Evolutionary conservation across 176 grass and related monocot species (phyloP).

Genomic region (Lolium rigidum): DNA sequence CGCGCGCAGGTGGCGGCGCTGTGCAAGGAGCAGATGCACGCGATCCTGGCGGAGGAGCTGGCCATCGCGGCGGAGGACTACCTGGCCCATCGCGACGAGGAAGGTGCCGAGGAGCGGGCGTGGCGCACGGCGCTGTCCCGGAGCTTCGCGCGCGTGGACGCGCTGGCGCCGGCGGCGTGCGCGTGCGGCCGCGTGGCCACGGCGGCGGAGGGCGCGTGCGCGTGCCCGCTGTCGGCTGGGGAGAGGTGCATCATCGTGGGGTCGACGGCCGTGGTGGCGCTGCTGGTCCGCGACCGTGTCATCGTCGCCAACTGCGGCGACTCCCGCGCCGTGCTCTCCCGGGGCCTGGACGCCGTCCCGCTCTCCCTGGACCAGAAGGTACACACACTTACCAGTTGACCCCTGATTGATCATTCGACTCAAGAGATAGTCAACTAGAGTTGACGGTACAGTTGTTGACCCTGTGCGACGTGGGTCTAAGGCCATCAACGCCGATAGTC

Average conservation of each 20-base stretch:
- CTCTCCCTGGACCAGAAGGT: too few relatives aligned
- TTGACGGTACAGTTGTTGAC: too few relatives aligned
- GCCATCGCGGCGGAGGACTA: conserved; percentile 6
- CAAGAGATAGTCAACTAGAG: too few relatives aligned
- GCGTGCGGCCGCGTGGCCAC: conserved; percentile 56
- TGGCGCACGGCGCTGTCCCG: conserved; percentile 55
- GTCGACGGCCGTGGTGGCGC: too few relatives aligned
- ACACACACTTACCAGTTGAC: too few relatives aligned
- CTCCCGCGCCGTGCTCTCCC: conserved; percentile 78
- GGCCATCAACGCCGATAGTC: too few relatives aligned
- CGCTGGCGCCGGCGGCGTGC: conserved; percentile 59
- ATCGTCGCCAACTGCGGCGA: conserved; percentile 85
- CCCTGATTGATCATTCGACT: too few relatives aligned
- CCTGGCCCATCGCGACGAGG: background rate
- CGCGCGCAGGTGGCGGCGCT: conserved; percentile 61
- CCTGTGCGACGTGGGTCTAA: too few relatives aligned
- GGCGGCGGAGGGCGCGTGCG: conserved; percentile 47
- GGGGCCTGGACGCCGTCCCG: background rate
- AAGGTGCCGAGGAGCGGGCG: background rate
- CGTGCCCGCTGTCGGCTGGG: conserved; percentile 51
- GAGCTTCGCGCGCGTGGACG: conserved; percentile 69
- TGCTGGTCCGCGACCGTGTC: background rate
- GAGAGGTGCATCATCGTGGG: conserved; percentile 36
- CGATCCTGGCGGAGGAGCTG: conserved; percentile 61
- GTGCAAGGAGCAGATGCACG: conserved; percentile 78